Base-by-base conservation (phyloP, 768 basidiomycete species). In the Hygrocybe punicea region DNA sequence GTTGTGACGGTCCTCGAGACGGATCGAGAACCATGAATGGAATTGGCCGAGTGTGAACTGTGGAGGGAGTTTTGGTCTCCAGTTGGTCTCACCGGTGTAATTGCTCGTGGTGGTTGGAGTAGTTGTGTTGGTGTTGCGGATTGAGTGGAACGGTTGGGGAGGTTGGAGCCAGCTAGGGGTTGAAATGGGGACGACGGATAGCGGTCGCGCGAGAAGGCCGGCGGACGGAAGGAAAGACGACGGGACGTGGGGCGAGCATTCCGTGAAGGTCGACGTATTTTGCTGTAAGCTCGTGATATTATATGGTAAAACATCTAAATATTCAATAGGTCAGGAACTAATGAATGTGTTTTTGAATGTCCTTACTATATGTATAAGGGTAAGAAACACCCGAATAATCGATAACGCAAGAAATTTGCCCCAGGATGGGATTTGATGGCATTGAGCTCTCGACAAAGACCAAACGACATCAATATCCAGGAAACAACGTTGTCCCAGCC, bases 401-500 rank as follows among this genome's bases (percentile, higher is more conserved):
- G 84, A 75, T 8, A 84, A 74, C 40, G 72, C 71, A 19, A 86
- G 64, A 87, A 86, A 90, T 7, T 72, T 68, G 1, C 74, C 71
- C 77, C 82, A 84, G 6, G 76, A 72, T 4, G 75, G 69, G 36
- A 62, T 47, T n/a, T 49, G 68, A 53, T 47, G 60, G 45, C 66
- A 76, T 53, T 57, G 56, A 52, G 57, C 63, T 47, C 58, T 61
- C 10, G 71, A 66, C 11, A 75, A 73, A 4, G 81, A 78, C 89
- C 89, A 91, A 9, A 84, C 71, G 42, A 84, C 74, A 64, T 90
- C 89, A 42, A 89, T 72, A 59, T 87, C 84, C 71, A 86, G 75
- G 45, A 71, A 69, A 58, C 89, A 90, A n/a, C 82, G 78, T 44
- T 68, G 67, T 21, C 64, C 66, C 36, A 73, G 62, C 53, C 72